Base-by-base conservation (phyloP, 495 filamentous ascomycete genomes). In the Daldinia concentrica region DNA sequence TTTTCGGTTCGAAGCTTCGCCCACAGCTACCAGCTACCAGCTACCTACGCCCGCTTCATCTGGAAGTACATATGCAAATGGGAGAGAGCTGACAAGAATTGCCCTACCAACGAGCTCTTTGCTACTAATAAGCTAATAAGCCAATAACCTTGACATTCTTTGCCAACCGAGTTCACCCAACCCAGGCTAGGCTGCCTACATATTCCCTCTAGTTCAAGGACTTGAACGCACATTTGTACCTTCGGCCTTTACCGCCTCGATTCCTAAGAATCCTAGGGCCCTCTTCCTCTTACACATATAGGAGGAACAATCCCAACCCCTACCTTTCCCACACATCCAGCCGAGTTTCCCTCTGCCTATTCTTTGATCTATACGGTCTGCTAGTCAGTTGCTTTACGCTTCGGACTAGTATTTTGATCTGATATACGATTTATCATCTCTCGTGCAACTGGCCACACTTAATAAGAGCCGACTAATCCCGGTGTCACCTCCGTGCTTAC, bases 351-450 rank as follows among this genome's bases (percentile, higher is more conserved):
- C 37, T 27, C 37, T 57, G 34, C 24, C n/a, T 43, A 51, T 45
- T 67, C 54, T 54, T 64, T 61, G 41, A 57, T 57, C 58, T 37
- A 59, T 39, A 62, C 51, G 15, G 24, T 22, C 39, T 27, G 29
- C 50, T 37, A 52, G 17, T 19, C 61, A 62, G 55, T 30, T 1
- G 58, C 65, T 52, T 66, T 58, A 32, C 50, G 61, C 61, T 56
- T 34, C 62, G 57, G 51, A 61, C 43, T 52, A n/a, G 29, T 62
- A 55, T 67, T 60, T 54, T 59, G 67, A 74, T 63, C 43, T 63
- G 67, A 74, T 66, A 74, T 70, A 74, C 71, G 67, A 74, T 58
- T n/a, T 29, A 57, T 74, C 71, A 71, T 41, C 59, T 67, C 60
- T 62, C 29, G 43, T 62, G 67, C 67, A 51, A 74, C 71, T 57